These are phyloP conservation scores for Rhynchospora tenuis DNA, from an alignment of 176 grass and related monocot genomes.

Conservation along the genomic window DNA sequence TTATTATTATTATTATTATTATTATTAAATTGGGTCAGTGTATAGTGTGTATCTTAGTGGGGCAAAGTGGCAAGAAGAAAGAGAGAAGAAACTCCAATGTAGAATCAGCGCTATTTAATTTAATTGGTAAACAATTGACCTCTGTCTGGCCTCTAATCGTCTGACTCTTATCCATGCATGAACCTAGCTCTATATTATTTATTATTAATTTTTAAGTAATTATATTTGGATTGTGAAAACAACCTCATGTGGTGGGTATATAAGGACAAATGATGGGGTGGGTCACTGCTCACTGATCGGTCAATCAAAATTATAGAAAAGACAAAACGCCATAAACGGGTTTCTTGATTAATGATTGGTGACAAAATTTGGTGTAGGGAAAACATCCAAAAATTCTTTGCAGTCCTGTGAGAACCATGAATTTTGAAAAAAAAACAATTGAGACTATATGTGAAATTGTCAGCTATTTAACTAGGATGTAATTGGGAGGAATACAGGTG, in stretches of 20 bases:
- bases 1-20: background rate
- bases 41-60: conserved; percentile 17
- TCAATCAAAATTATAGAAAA: background rate
- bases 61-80: conserved; percentile 7
- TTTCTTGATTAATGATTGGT: background rate
- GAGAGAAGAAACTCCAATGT: conserved; percentile 2
- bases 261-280: background rate
- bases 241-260: background rate
- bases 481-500: background rate
- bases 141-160: background rate
- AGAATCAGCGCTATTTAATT: background rate
- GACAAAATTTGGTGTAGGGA: background rate
- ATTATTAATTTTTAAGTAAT: background rate
- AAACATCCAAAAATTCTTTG: background rate
- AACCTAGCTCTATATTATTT: background rate
- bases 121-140: background rate
- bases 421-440: background rate
- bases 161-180: background rate
- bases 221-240: background rate
- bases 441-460: background rate
- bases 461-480: background rate
- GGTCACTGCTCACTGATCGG: background rate
- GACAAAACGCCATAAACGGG: background rate
- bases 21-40: background rate
- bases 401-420: background rate